Evolutionary conservation across 1,284 basidiomycete species (phyloP), one percentile per base, ranked within the genome.

Genomic region (Ceratobasidium sp.): DNA sequence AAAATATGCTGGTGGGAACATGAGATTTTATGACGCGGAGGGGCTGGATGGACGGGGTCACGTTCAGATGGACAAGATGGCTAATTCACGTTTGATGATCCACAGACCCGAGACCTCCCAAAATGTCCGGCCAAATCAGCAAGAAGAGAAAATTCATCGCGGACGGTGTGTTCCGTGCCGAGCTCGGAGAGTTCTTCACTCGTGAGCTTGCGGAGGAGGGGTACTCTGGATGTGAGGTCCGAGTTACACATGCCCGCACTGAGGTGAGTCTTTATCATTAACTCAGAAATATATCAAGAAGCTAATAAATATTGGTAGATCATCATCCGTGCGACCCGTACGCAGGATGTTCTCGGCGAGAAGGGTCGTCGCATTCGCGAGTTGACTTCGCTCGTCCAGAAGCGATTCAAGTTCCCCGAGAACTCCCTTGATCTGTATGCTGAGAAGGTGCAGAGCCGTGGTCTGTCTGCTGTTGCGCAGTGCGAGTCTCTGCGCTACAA

Each of bases 181-280:
- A 98, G 87, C 90, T 98, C 83, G 96, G 96, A 84, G 97, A 98
- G 85, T 98, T 98, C 89, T 98, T 97, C 88, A 98, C 95, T 78
- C 96, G 97, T 80, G 97, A 99, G 86, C 94, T 99, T 82, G 94
- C 97, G 76, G 97, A 98, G 87, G 98, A 99, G 87, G 98, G 98
- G 82, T 99, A 99, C 90, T 99, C 98, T 85, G 98, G 98, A 77
- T 99, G 98, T 85, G 98, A 99, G 87, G 98, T 99, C 85, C 96
- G 98, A 83, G 97, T 99, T 78, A 99, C 98, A 80, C 98, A 99
- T 85, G 96, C 97, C 79, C 94, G 97, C 82, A 99, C 98, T 80
- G 98, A 99, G 87, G 93, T 94, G 80, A 73, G 83, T 78, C 62
- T 62, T 47, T 36, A 8, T 41, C 7, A 19, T 53, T 59, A 33